Evolutionary conservation across 1,139 yeast species (phyloP), one percentile per base, ranked within the genome.

Genomic region (Geotrichum macrosporum): DNA sequence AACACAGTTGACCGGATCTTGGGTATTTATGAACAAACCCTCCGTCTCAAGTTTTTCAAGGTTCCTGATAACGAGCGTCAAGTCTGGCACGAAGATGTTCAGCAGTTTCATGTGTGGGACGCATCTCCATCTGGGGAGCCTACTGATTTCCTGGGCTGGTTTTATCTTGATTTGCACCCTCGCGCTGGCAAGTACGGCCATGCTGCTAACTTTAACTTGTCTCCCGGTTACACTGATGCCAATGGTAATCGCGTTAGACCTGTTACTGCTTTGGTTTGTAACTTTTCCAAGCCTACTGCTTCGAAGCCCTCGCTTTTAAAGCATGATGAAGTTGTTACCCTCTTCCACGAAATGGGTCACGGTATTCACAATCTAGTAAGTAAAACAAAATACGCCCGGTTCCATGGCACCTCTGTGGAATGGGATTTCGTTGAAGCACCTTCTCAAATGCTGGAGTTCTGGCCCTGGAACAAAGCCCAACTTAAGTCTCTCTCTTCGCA

Each of bases 361-460:
- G 95, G 94, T 48, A 81, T 86, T 49, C 95, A 86, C 65, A 84
- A 79, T 54, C 69, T 85, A 36, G 74, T 85, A 50, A 84, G 89
- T 6, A 71, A 74, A 51, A 81, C 89, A 40, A 71, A 69, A 50
- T 80, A 76, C 56, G 73, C 83, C 1, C 72, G 81, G 52, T 84
- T 84, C 67, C 84, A 81, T 59, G 94, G 94, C 18, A 81, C 88
- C 22, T 70, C 76, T 37, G 89, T 83, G 21, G 80, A 84, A 39
- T 74, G 92, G 73, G 95, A 86, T 67, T 86, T 85, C 66, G 94
- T 85, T 42, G 95, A 86, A 65, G 86, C 92, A 36, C 95, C 95
- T 21, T 84, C 94, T 1, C 95, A 86, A 67, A 78, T 86, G 83
- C 72, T 86, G 56, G 95, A 86, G 64, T 84, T 80, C 66, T 86